phyloP scores from a whole-genome alignment of 2,329 filamentous ascomycete species.

The Fusarium coffeatum region DNA sequence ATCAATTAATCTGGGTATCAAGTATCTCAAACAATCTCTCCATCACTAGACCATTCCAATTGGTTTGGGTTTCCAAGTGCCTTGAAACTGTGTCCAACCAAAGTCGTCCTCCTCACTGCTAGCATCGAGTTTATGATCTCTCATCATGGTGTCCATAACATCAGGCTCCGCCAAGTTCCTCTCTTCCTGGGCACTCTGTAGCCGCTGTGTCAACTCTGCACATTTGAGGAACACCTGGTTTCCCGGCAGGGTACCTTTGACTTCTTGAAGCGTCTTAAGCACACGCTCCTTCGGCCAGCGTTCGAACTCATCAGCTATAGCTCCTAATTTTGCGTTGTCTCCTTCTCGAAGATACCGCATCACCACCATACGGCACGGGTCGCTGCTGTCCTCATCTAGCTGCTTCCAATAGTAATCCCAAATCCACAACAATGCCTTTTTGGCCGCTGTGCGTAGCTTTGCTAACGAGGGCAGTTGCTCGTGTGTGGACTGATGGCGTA shows the following conservation, averaged over 20 bases:
- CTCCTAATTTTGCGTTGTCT: constrained; percentile 44
- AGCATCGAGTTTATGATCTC: constrained; percentile 13
- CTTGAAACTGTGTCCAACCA: constrained; percentile 63
- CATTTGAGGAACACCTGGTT: constrained; percentile 58
- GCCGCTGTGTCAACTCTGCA: constrained; percentile 56
- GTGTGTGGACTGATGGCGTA: constrained; percentile 90
- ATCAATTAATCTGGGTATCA: constrained; percentile 28
- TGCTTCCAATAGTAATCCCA: constrained; percentile 88
- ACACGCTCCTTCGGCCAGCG: constrained; percentile 54
- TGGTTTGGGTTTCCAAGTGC: constrained; percentile 67
- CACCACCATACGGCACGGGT: constrained; percentile 53
- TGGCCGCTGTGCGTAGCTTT: constrained; percentile 76
- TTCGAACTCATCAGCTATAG: constrained; percentile 47
- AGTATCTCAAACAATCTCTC: neutral
- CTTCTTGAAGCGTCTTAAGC: constrained; percentile 53
- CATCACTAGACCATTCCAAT: constrained; percentile 63
- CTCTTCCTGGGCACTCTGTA: constrained; percentile 44
- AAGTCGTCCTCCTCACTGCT: constrained; percentile 44
- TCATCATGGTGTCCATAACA: constrained; percentile 21
- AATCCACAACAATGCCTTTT: constrained; percentile 82
- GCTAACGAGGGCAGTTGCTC: constrained; percentile 83
- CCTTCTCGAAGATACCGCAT: constrained; percentile 54
- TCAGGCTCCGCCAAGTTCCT: constrained; percentile 18
- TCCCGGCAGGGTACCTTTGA: constrained; percentile 56
- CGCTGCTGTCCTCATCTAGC: constrained; percentile 50